Conservation (phyloP, 1,139 yeast genomes). For the Pneumocystis carinii region DNA sequence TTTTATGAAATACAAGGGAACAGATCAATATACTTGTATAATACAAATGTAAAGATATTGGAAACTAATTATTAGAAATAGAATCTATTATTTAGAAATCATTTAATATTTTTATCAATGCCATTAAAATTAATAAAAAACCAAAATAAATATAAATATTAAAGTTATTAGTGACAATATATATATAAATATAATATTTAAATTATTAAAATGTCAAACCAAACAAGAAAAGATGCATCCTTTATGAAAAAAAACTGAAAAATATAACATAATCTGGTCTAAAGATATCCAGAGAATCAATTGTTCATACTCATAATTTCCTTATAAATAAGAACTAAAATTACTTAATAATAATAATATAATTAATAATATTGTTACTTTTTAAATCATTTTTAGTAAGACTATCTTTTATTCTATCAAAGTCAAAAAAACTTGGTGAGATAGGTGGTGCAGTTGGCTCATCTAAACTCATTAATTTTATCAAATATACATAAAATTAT, state of each 20-base stretch:
- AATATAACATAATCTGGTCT: not conserved
- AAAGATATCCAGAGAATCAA: not conserved
- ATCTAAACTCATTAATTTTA: constrained; percentile 30
- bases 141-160: too few relatives aligned
- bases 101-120: too few relatives aligned
- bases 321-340: constrained; percentile 8
- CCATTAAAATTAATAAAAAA: too few relatives aligned
- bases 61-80: not conserved
- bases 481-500: not conserved
- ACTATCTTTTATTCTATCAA: constrained; percentile 61
- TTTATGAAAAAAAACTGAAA: not conserved
- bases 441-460: constrained; percentile 68
- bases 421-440: constrained; percentile 65
- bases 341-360: not conserved
- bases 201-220: not conserved
- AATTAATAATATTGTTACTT: constrained; percentile 13
- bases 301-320: constrained; percentile 6
- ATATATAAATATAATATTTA: not conserved
- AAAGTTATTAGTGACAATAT: not conserved
- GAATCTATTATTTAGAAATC: too few relatives aligned
- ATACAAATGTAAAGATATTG: not conserved
- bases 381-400: constrained; percentile 58
- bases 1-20: not conserved
- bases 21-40: not conserved
- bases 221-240: not conserved